Evolutionary conservation across 2,329 filamentous ascomycete species (phyloP).

Genomic region (Sphaerulina populicola): DNA sequence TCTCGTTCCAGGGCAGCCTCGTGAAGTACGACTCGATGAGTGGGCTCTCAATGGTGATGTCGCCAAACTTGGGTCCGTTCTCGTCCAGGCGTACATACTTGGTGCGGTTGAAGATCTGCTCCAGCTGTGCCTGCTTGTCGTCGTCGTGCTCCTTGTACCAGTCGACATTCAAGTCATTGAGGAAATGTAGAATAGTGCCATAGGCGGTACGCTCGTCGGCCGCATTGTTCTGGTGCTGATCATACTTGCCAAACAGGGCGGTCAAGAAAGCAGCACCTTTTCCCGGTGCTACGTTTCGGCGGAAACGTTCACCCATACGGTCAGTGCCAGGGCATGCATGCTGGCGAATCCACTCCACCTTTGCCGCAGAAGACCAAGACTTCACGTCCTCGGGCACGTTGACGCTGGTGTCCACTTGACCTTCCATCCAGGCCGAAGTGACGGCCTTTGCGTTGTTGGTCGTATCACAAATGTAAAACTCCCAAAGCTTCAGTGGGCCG

Average conservation of each 20-base stretch:
- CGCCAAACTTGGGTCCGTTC: conserved; percentile 76
- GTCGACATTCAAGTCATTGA: conserved; percentile 77
- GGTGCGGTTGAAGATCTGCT: conserved; percentile 87
- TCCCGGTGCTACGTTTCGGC: conserved; percentile 60
- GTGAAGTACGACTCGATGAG: conserved; percentile 95
- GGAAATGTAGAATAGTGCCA: conserved; percentile 50
- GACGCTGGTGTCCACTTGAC: conserved; percentile 49
- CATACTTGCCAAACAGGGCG: conserved; percentile 60
- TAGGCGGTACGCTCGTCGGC: conserved; percentile 47
- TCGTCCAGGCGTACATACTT: conserved; percentile 93
- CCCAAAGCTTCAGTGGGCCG: conserved; percentile 72
- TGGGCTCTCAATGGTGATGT: conserved; percentile 66
- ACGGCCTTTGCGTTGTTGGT: conserved; percentile 61
- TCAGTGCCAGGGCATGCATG: conserved; percentile 64
- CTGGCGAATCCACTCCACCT: conserved; percentile 57
- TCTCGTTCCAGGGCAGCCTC: conserved; percentile 68
- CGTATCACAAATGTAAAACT: conserved; percentile 82
- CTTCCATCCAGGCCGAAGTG: conserved; percentile 62
- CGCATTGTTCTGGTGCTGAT: conserved; percentile 43
- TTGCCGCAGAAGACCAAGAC: conserved; percentile 51
- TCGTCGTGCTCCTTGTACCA: conserved; percentile 88
- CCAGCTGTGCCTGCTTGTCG: conserved; percentile 72
- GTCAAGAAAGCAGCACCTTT: conserved; percentile 62
- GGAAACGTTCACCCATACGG: conserved; percentile 69
- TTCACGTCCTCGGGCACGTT: conserved; percentile 46